Conservation (phyloP, 371 early-diverging fungal genomes). For the Actinomortierella ambigua region DNA sequence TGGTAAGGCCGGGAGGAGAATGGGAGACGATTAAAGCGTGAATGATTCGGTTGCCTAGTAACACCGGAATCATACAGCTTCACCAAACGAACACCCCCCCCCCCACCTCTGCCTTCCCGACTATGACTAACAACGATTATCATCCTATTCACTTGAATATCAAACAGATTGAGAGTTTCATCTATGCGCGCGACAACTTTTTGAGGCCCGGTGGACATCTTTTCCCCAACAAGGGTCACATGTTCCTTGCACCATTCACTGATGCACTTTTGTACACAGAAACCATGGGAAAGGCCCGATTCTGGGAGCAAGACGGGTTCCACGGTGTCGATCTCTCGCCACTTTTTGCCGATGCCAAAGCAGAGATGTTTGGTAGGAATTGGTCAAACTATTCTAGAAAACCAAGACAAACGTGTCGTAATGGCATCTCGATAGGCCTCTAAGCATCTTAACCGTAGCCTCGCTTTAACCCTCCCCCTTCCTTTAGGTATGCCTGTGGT, state of each 20-base stretch:
- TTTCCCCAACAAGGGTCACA: constrained; percentile 88
- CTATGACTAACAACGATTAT: not conserved
- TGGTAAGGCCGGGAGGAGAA: constrained; percentile 56
- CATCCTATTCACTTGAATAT: constrained; percentile 19
- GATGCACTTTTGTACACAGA: constrained; percentile 87
- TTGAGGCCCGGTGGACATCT: constrained; percentile 93
- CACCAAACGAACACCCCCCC: not conserved
- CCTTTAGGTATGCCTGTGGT: constrained; percentile 81
- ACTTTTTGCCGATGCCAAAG: constrained; percentile 78
- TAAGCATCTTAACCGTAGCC: constrained; percentile 15
- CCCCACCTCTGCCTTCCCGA: not conserved
- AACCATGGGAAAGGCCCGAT: constrained; percentile 90
- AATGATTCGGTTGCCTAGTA: not conserved
- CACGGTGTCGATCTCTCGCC: constrained; percentile 94
- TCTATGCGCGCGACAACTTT: constrained; percentile 88
- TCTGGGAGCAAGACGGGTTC: constrained; percentile 88
- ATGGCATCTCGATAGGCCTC: not conserved
- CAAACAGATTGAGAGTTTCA: constrained; percentile 76
- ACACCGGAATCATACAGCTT: not conserved
- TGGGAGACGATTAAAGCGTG: too few relatives aligned
- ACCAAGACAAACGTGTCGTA: too few relatives aligned
- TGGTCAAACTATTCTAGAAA: too few relatives aligned
- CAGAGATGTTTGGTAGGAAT: constrained; percentile 80
- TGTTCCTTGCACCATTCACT: constrained; percentile 88
- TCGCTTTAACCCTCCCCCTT: not conserved